Base-by-base conservation (phyloP, 225 moss, liverwort and hornwort species). In the Ulota crispa region DNA sequence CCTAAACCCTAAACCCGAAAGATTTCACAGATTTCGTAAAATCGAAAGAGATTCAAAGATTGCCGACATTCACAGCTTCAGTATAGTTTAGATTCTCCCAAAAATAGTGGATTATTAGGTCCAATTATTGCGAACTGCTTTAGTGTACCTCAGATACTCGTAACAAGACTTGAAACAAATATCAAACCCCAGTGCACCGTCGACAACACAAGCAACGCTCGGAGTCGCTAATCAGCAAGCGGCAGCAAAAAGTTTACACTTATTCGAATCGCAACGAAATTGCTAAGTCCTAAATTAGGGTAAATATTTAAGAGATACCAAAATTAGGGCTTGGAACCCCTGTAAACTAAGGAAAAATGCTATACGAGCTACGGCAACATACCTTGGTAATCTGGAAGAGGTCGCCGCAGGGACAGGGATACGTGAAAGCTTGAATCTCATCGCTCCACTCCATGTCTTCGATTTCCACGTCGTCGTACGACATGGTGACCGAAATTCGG, bases 401-500 rank as follows among this genome's bases (percentile, higher is more conserved):
- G 79, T 99, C 99, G 30, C 99, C 99, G 69, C 96, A 99, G 43
- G 99, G 99, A 75, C 99, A 99, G 37, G 94, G 94, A 53, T 93
- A 99, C 7, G 99, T 96, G 87, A 94, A 99, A 9, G 94, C 92
- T 61, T 85, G 84, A 39, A 95, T 79, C 21, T 84, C 80, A 27
- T 96, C 92, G 68, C 88, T 92, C 99, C 96, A 99, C 50, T 99
- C 96, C 99, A 99, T 99, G 39, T 99, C 99, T 87, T 99, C 96
- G 6, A 99, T 93, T 84, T 99, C 99, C 76, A 99, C 94, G 82
- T 99, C 96, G 80, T 99, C 99, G 82, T 96, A 99, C 47, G 95
- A 96, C 99, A 99, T 96, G 16, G 77, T 85, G 73, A 79, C 69
- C 52, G 12, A 14, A 71, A 61, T 7, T 69, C 63, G 28, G 0